These are phyloP conservation scores for Sistotremastrum suecicum DNA, from an alignment of 768 basidiomycete genomes.

Conservation along the genomic window DNA sequence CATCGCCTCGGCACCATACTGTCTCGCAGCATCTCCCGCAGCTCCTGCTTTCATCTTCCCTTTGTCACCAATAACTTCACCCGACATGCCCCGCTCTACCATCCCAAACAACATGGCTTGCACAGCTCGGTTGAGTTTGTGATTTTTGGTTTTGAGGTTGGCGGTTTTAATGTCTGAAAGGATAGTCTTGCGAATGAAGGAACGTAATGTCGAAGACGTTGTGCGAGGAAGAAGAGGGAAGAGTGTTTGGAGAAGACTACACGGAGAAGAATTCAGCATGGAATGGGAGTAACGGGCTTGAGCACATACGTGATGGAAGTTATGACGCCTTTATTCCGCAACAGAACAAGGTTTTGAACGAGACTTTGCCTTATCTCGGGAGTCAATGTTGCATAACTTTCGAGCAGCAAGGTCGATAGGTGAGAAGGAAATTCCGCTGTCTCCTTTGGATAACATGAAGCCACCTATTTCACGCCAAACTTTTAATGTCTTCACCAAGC, in stretches of 20 bases:
- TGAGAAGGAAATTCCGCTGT: conserved; percentile 78
- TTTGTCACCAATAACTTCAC: conserved; percentile 70
- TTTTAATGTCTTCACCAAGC: background rate
- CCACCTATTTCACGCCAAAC: conserved; percentile 34
- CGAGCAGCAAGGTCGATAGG: conserved; percentile 62
- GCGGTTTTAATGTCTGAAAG: conserved; percentile 86
- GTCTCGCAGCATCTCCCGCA: conserved; percentile 15
- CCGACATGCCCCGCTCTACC: conserved; percentile 87
- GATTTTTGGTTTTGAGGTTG: conserved; percentile 78
- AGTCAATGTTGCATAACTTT: conserved; percentile 58
- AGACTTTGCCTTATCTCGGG: conserved; percentile 76
- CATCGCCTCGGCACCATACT: conserved; percentile 74
- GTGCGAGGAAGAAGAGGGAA: conserved; percentile 94
- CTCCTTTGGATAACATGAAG: conserved; percentile 86
- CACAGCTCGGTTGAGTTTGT: conserved; percentile 90
- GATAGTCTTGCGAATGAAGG: conserved; percentile 86
- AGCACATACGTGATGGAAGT: conserved; percentile 74
- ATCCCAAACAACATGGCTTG: conserved; percentile 93
- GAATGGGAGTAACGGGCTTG: background rate
- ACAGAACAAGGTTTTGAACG: conserved; percentile 83
- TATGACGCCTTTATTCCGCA: conserved; percentile 87
- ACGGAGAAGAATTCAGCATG: background rate
- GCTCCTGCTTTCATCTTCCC: conserved; percentile 45
- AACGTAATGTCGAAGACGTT: conserved; percentile 68
- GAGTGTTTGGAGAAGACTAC: conserved; percentile 75